Evolutionary conservation across 2,329 filamentous ascomycete genomes (phyloP).

Genomic region (Cytospora paraplurivora): DNA sequence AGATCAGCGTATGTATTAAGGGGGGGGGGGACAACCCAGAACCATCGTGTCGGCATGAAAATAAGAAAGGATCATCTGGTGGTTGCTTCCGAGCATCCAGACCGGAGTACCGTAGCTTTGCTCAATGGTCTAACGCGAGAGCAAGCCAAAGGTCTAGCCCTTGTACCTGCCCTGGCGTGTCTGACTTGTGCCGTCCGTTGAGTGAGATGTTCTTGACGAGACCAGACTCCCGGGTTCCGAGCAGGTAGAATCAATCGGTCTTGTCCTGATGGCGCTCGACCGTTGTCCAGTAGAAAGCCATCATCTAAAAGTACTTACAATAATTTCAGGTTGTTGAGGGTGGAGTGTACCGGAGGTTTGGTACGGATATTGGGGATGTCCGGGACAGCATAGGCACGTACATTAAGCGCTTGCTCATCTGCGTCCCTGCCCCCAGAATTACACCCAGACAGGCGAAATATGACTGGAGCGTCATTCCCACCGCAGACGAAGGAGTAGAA

Average conservation of each 20-base stretch:
- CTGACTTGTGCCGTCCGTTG: neutral
- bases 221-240: neutral
- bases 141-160: neutral
- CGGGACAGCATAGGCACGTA: constrained; percentile 11
- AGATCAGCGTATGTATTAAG: neutral
- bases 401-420: neutral
- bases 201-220: neutral
- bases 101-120: neutral
- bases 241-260: neutral
- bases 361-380: constrained; percentile 27
- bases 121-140: neutral
- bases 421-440: neutral
- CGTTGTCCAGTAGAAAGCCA: neutral
- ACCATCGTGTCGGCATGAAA: neutral
- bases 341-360: constrained; percentile 13
- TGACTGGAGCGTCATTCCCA: neutral
- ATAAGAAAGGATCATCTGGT: neutral
- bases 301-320: neutral
- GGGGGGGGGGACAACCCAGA: neutral
- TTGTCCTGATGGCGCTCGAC: neutral
- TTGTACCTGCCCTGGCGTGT: neutral
- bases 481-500: neutral
- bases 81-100: neutral
- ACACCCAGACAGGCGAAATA: neutral
- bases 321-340: neutral